Evolutionary conservation across 2,329 filamentous ascomycete genomes (phyloP).

Genomic region (Microthyrium microscopicum): DNA sequence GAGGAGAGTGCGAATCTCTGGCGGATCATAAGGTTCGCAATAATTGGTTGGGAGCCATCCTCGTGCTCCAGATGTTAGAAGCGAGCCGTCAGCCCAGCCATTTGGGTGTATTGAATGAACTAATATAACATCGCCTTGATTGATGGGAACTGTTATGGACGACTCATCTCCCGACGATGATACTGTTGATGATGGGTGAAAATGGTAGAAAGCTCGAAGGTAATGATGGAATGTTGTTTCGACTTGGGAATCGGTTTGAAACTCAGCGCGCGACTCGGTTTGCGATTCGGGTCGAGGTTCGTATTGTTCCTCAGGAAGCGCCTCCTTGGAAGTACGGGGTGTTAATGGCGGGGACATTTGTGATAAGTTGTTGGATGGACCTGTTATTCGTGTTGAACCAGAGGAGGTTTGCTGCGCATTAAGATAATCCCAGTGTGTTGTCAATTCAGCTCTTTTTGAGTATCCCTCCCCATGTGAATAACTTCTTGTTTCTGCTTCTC

Average conservation of each 20-base stretch:
- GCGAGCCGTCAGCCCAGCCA: slow-evolving; percentile 93
- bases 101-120: slow-evolving; percentile 96
- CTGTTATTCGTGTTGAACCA: too few species aligned
- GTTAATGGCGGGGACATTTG: slow-evolving; percentile 67
- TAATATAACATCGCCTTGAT: slow-evolving; percentile 79
- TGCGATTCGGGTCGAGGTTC: slow-evolving; percentile 24
- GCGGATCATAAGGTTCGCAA: slow-evolving; percentile 84
- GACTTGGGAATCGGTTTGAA: too few species aligned
- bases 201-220: slow-evolving; percentile 83
- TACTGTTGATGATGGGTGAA: slow-evolving; percentile 61
- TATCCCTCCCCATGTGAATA: too few species aligned
- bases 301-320: slow-evolving; percentile 24
- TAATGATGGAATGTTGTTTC: slow-evolving; percentile 80
- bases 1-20: slow-evolving; percentile 68
- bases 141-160: slow-evolving; percentile 63
- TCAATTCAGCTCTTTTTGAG: too few species aligned
- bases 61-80: slow-evolving; percentile 67
- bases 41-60: slow-evolving; percentile 98
- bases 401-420: too few species aligned
- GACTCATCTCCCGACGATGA: slow-evolving; percentile 55
- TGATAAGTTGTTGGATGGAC: too few species aligned
- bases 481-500: too few species aligned
- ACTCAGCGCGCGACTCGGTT: neutral
- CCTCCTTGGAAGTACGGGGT: slow-evolving; percentile 49
- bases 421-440: too few species aligned